Base-by-base conservation (phyloP, 129 eudicot species). In the Flaveria linearis region DNA sequence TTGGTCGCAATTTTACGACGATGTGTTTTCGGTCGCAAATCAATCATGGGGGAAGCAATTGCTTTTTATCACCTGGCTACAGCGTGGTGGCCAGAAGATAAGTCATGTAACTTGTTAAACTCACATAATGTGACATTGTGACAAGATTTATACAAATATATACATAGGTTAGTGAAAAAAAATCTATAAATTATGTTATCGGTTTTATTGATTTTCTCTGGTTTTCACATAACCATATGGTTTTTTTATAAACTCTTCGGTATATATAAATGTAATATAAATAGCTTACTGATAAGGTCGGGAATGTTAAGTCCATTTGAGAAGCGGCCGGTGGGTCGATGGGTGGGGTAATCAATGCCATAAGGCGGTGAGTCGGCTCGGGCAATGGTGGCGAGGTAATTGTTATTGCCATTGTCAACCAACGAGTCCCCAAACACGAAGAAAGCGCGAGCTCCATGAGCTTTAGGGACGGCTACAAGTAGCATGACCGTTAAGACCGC, bases 401-500 rank as follows among this genome's bases (percentile, higher is more conserved):
- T 88, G 83, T 90, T 90, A 82, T 90, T 90, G 77, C 96, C 96
- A 50, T 74, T 90, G 47, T 90, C 96, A 9, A 90, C 96, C 13
- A 90, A 85, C 0, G 96, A 90, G 77, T 90, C 96, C 3, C 96
- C 96, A 55, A 90, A 90, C 69, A 90, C 93, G 2, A 90, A 90
- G 74, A 90, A 90, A 20, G 96, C 91, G 20, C 96, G 93, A 57
- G 82, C 75, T 17, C 83, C 81, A 36, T 85, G 84, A 6, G 82
- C 76, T 65, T 45, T 75, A 7, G 83, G 69, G 47, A 53, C 30
- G 15, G 17, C 17, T 39, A 71, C 72, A 71, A 70, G 33, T 46
- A 76, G 55, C 7, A 76, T 20, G 13, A 69, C 46, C 23, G 58
- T 56, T 74, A 74, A 45, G 28, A 47, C 62, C 23, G 41, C 58